A percentile compares a stretch with the other conserved stretches of the same genome.
Evolutionary conservation across 208 protist genomes (phyloP).

Genomic region (Acanthamoeba castellanii): DNA sequence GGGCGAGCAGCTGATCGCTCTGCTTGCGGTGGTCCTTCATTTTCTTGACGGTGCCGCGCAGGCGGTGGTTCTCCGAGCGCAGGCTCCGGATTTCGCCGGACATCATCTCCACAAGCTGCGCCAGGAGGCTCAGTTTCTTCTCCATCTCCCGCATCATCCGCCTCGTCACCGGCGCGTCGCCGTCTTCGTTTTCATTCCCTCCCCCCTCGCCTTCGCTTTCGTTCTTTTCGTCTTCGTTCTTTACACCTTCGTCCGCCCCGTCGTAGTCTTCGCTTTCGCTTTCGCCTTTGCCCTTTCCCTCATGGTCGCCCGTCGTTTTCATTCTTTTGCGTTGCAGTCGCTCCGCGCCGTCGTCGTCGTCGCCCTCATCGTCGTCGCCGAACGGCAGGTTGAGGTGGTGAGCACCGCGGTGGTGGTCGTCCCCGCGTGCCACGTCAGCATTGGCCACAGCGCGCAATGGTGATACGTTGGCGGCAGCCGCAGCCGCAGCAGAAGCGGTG

Average conservation of each 20-base stretch:
- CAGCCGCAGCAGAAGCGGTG: too few species aligned
- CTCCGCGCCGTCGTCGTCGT: neutral
- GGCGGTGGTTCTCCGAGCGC: neutral
- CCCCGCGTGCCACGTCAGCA: too few species aligned
- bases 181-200: neutral
- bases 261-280: neutral
- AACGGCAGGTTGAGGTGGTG: neutral
- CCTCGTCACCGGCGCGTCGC: neutral
- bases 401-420: too few species aligned
- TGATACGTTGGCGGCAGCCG: too few species aligned
- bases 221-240: too few species aligned
- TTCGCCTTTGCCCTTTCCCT: neutral
- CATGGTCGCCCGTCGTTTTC: neutral
- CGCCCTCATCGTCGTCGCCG: neutral
- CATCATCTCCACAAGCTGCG: constrained; percentile 22
- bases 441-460: too few species aligned
- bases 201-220: too few species aligned
- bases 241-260: neutral
- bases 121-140: constrained; percentile 40
- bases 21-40: neutral
- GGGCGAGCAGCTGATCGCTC: neutral
- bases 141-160: neutral
- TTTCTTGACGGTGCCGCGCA: neutral
- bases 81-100: neutral
- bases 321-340: neutral